Evolutionary conservation across 208 protist genomes (phyloP).

Genomic region (Trypanosoma conorhini): DNA sequence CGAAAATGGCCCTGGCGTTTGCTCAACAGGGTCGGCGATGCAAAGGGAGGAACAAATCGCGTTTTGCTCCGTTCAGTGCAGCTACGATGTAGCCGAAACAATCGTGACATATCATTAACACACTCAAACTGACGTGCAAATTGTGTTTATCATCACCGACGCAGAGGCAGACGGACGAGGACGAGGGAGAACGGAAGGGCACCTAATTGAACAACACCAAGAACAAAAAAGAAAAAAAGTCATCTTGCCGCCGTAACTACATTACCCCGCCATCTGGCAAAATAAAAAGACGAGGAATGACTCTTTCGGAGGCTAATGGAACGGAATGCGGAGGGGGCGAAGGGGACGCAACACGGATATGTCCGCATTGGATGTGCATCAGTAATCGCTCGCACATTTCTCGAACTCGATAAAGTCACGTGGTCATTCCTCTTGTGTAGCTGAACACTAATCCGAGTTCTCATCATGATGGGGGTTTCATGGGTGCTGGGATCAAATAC

Average conservation of each 20-base stretch:
- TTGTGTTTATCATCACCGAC: constrained; percentile 29
- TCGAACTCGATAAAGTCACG: constrained; percentile 20
- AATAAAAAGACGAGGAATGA: constrained; percentile 21
- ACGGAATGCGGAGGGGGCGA: neutral
- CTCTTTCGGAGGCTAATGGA: constrained; percentile 23
- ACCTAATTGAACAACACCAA: neutral
- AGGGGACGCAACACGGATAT: neutral
- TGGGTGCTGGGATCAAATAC: neutral
- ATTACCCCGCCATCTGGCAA: constrained; percentile 9
- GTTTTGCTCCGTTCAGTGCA: constrained; percentile 7
- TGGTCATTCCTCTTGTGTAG: constrained; percentile 12
- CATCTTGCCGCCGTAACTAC: constrained; percentile 28
- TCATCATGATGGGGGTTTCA: constrained; percentile 10
- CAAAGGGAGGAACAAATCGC: neutral
- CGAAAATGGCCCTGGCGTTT: neutral
- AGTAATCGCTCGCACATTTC: constrained; percentile 35
- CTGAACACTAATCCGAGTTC: constrained; percentile 11
- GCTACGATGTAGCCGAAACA: constrained; percentile 15
- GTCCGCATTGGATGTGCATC: neutral
- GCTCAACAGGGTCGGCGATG: neutral
- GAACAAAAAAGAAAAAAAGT: neutral
- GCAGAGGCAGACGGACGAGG: neutral
- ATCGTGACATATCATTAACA: constrained; percentile 18
- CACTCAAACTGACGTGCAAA: constrained; percentile 40
- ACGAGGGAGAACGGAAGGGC: neutral